Conservation (phyloP, 208 protist species). For the Giardia muris region DNA sequence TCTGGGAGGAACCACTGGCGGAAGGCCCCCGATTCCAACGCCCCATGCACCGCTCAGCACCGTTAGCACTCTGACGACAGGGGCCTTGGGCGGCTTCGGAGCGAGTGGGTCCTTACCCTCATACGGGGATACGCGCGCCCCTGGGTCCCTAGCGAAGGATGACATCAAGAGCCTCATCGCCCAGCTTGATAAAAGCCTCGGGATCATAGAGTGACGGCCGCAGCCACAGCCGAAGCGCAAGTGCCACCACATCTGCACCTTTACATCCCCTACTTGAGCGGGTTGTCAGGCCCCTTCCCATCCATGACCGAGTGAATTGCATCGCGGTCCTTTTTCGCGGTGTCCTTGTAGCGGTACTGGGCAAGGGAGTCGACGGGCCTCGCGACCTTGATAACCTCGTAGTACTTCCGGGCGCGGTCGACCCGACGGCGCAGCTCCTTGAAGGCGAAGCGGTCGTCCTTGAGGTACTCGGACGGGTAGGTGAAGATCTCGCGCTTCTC, state of each 20-base stretch:
- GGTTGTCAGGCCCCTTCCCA: neutral
- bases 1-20: neutral
- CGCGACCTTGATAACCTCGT: neutral
- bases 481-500: neutral
- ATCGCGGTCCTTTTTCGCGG: neutral
- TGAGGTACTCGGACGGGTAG: slow-evolving; percentile 9
- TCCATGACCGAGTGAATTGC: neutral
- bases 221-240: too few relatives aligned
- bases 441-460: neutral
- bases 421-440: slow-evolving; percentile 3
- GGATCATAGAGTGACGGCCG: neutral
- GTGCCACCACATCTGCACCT: too few relatives aligned
- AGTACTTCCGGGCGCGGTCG: neutral
- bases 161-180: neutral
- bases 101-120: neutral
- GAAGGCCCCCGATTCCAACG: too few relatives aligned
- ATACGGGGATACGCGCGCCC: too few relatives aligned
- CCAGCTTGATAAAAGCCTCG: neutral
- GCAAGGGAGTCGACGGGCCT: neutral
- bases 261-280: too few relatives aligned
- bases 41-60: too few relatives aligned
- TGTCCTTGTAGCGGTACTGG: neutral
- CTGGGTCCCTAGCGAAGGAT: neutral
- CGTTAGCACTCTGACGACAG: neutral
- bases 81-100: neutral